Evolutionary conservation across 2,329 filamentous ascomycete species (phyloP).

Genomic region (Macroventuria anomochaeta): DNA sequence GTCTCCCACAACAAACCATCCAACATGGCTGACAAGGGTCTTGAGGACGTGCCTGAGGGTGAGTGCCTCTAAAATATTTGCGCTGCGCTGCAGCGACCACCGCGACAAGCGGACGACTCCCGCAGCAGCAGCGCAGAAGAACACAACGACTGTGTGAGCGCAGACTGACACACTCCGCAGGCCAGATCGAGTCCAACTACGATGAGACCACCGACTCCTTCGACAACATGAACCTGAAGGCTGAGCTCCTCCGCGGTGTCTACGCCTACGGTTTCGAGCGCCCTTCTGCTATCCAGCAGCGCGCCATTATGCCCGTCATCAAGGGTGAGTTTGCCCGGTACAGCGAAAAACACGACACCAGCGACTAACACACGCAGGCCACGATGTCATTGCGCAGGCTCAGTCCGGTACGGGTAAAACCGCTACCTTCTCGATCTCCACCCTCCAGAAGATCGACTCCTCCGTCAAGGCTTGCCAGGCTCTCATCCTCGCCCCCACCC

Average conservation of each 20-base stretch:
- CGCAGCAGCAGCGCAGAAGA: slow-evolving; percentile 8
- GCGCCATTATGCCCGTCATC: slow-evolving; percentile 99
- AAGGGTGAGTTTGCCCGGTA: slow-evolving; percentile 72
- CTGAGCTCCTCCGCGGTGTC: slow-evolving; percentile 97
- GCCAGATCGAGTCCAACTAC: slow-evolving; percentile 99
- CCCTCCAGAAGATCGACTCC: slow-evolving; percentile 97
- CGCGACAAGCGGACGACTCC: not conserved
- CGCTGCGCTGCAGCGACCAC: not conserved
- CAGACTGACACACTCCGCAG: slow-evolving; percentile 57
- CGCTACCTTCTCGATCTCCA: slow-evolving; percentile 98
- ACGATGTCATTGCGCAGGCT: slow-evolving; percentile 99
- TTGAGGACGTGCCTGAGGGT: slow-evolving; percentile 97
- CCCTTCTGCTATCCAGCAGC: slow-evolving; percentile 99
- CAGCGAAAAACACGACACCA: slow-evolving; percentile 10
- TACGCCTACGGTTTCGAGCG: slow-evolving; percentile 99
- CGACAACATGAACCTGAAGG: slow-evolving; percentile 96
- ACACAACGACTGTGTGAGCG: slow-evolving; percentile 14
- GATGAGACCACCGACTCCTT: slow-evolving; percentile 99
- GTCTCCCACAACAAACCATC: slow-evolving; percentile 60
- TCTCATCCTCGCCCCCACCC: slow-evolving; percentile 94
- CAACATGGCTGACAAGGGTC: slow-evolving; percentile 99
- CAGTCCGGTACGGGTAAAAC: slow-evolving; percentile 99
- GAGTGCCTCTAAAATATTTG: slow-evolving; percentile 55
- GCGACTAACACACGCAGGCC: slow-evolving; percentile 59
- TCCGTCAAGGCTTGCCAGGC: slow-evolving; percentile 97